Evolutionary conservation across 2,329 filamentous ascomycete genomes (phyloP).

Genomic region (Blastomyces silverae): DNA sequence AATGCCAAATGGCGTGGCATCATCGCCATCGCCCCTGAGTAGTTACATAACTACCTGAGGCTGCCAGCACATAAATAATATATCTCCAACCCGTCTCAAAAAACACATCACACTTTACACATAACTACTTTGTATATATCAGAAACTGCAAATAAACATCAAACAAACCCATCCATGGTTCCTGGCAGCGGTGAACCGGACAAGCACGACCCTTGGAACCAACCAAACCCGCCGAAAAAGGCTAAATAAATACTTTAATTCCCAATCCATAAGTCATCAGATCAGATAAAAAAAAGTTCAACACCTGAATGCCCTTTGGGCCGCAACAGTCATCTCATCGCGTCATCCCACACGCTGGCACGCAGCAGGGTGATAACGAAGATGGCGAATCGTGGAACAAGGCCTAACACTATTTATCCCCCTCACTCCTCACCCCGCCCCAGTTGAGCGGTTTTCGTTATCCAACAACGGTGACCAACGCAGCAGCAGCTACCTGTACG

Average conservation of each 20-base stretch:
- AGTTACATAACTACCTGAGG: too few relatives aligned
- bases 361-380: neutral
- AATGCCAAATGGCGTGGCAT: neutral
- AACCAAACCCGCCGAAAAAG: neutral
- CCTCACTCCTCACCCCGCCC: too few relatives aligned
- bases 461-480: neutral
- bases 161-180: constrained; percentile 7
- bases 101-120: neutral
- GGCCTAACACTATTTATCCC: neutral
- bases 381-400: neutral
- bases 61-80: neutral
- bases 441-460: neutral
- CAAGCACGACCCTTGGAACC: neutral
- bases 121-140: too few relatives aligned
- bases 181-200: neutral
- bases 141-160: neutral
- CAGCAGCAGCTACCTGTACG: neutral
- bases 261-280: neutral
- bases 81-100: neutral
- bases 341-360: neutral
- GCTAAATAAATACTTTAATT: neutral
- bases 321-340: constrained; percentile 5
- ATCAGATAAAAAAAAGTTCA: neutral
- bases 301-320: neutral
- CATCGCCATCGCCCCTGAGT: neutral